Percentiles rank a stretch among this genome's conserved stretches.
Evolutionary conservation across 352 stramenopile species (phyloP).

Genomic region (Pythium aphanidermatum): DNA sequence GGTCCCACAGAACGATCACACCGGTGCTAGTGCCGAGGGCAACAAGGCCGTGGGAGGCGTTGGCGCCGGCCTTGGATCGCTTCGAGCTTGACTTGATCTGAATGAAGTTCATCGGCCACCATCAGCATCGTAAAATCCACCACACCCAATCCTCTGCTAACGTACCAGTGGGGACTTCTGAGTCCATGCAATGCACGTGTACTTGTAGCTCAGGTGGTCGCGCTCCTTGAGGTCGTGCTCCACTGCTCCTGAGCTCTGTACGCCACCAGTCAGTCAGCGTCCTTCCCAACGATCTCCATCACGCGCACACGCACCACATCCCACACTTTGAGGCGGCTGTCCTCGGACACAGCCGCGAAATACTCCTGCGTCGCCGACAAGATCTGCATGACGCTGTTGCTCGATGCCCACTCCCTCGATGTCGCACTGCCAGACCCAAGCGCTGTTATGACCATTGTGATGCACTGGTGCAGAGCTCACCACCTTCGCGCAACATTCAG

Average conservation of each 20-base stretch:
- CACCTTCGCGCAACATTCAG: constrained; percentile 26
- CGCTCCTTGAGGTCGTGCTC: constrained; percentile 77
- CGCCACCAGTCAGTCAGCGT: not conserved
- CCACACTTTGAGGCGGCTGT: constrained; percentile 82
- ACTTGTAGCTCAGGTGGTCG: constrained; percentile 81
- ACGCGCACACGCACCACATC: constrained; percentile 43
- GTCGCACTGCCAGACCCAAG: no score
- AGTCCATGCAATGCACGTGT: constrained; percentile 70
- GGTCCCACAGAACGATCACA: constrained; percentile 62
- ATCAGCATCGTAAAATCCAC: no score
- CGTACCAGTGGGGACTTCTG: constrained; percentile 26
- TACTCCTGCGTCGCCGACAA: constrained; percentile 70
- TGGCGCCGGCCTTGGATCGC: constrained; percentile 28
- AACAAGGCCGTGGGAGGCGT: constrained; percentile 49
- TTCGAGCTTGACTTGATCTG: constrained; percentile 40
- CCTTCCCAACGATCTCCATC: not conserved
- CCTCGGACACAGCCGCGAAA: constrained; percentile 74
- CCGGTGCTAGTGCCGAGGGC: constrained; percentile 70
- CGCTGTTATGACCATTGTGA: no score
- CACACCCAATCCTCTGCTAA: no score
- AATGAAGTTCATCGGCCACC: not conserved
- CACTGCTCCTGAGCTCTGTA: constrained; percentile 44
- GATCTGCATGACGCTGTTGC: constrained; percentile 75
- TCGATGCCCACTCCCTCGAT: no score
- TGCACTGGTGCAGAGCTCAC: constrained; percentile 58